Conservation (phyloP, 148 eudicot species). For the Agrostemma githago region DNA sequence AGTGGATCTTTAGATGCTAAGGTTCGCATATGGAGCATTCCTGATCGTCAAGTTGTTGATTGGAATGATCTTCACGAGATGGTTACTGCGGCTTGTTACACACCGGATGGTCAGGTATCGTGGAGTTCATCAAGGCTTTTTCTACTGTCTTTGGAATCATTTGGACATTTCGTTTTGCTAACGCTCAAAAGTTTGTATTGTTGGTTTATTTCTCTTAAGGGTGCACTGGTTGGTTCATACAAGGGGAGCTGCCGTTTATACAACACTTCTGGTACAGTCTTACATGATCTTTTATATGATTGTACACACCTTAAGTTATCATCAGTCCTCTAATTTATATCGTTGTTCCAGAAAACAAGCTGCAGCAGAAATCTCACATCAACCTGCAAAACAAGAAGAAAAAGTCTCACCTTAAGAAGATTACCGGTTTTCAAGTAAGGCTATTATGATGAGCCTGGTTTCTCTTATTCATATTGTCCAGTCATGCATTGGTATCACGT, state of each 20-base stretch:
- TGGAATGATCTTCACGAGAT: constrained; percentile 95
- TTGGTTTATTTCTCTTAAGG: constrained; percentile 41
- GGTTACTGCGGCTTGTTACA: constrained; percentile 98
- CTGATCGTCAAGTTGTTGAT: constrained; percentile 88
- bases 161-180: constrained; percentile 8
- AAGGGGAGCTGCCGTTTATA: constrained; percentile 85
- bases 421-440: constrained; percentile 91
- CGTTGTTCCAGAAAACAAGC: constrained; percentile 52
- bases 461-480: not conserved
- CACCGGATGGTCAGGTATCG: constrained; percentile 90
- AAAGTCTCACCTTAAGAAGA: constrained; percentile 81
- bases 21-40: constrained; percentile 97
- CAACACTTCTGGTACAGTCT: constrained; percentile 59
- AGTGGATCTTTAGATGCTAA: constrained; percentile 94
- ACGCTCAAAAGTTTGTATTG: constrained; percentile 17
- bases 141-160: not conserved
- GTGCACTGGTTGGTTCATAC: constrained; percentile 91
- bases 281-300: constrained; percentile 17
- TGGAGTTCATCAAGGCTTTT: not conserved
- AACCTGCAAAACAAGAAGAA: constrained; percentile 85
- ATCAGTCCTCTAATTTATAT: not conserved
- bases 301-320: not conserved
- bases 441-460: not conserved
- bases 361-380: constrained; percentile 64
- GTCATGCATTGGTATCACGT: not conserved